A percentile compares a stretch with the other conserved stretches of the same genome.
These are phyloP conservation scores for Purpureocillium lavendulum DNA, from an alignment of 2,329 filamentous ascomycete species.

Conservation along the genomic window DNA sequence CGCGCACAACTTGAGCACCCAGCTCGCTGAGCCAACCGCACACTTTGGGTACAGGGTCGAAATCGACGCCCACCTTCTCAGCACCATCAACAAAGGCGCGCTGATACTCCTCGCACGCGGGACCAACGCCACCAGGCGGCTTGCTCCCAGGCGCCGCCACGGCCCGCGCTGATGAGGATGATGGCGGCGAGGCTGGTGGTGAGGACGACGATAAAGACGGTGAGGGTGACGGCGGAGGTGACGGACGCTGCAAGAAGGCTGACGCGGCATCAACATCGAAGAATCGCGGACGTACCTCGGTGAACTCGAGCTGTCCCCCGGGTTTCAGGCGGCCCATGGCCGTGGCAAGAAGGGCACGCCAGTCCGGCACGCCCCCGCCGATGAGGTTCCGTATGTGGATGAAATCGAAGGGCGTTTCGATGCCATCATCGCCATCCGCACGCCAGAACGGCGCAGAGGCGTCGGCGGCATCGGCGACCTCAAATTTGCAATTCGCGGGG, in stretches of 20 bases:
- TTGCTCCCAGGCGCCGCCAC: constrained; percentile 11
- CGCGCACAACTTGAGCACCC: constrained; percentile 30
- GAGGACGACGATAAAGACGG: no score
- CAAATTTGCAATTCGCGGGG: constrained; percentile 51
- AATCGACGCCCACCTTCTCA: constrained; percentile 24
- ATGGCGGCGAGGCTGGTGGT: no score
- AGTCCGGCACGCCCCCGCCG: constrained; percentile 35
- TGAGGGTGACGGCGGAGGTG: no score
- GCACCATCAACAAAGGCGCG: constrained; percentile 18
- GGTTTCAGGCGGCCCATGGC: constrained; percentile 32
- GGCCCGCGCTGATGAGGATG: constrained; percentile 7
- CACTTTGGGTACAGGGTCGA: constrained; percentile 28
- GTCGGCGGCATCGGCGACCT: constrained; percentile 47
- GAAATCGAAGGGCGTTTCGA: constrained; percentile 23
- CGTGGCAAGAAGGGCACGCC: constrained; percentile 24
- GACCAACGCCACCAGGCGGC: constrained; percentile 11
- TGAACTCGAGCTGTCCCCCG: constrained; percentile 35
- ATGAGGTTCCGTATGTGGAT: constrained; percentile 34
- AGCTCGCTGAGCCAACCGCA: constrained; percentile 23
- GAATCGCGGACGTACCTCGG: constrained; percentile 30
- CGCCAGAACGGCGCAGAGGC: no score
- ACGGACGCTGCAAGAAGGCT: no score
- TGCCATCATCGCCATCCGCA: constrained; percentile 5
- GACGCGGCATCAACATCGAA: constrained; percentile 21
- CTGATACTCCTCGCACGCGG: constrained; percentile 25